Base-by-base conservation (phyloP, 441 rosid genomes). In the Capsella rubella region DNA sequence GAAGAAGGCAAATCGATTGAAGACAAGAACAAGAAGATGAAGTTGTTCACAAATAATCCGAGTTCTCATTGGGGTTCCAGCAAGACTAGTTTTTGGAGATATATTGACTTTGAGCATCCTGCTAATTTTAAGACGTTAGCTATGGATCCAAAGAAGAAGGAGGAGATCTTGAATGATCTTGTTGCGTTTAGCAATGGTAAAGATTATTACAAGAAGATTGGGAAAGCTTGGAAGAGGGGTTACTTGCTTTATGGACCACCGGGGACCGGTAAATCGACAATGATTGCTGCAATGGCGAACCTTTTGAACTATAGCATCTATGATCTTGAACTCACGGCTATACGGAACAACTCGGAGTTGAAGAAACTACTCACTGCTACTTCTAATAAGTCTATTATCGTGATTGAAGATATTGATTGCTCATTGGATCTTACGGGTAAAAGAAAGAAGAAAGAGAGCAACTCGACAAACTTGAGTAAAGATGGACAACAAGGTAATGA, bases 261-360 rank as follows among this genome's bases (percentile, higher is more conserved):
- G 0, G 93, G 93, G n/a, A 88, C 93, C 0, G 93, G 93, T 12
- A 90, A 90, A 55, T 88, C 93, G 0, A 88, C 92, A 2, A 89
- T 90, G 96, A 82, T 88, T 3, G 96, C 93, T 72, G 93, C 91
- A 28, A 90, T 87, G 92, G 90, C 93, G 3, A 88, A 88, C 64
- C 75, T 82, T 75, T 73, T 88, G 72, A 86, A 84, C 71, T 90
- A 88, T 43, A 89, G 87, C 66, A 88, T 90, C 49, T 87, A 88
- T 47, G 93, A 90, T 78, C 83, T 90, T 14, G 90, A 88, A 64
- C 89, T 88, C 35, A 87, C 89, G 0, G 89, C 90, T 2, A 88
- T 88, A 46, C 78, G 81, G 78, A 85, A 85, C 81, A 88, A 88
- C 54, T 79, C 87, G 0, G 93, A 90, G 67, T 70, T 90, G 29